These are phyloP conservation scores for Yamadazyma triangularis DNA, from an alignment of 1,139 yeast species.

Conservation along the genomic window DNA sequence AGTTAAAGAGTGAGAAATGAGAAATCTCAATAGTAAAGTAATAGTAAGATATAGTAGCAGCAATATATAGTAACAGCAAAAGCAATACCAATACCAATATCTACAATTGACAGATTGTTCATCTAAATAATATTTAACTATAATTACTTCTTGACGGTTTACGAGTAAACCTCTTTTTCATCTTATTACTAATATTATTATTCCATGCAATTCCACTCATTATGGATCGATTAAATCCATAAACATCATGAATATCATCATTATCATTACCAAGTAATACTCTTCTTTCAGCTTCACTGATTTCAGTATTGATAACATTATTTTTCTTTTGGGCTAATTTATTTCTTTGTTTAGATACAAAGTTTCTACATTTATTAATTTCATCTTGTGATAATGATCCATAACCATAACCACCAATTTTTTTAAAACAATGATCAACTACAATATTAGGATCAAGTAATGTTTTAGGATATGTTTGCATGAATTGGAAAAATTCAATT, in stretches of 20 bases:
- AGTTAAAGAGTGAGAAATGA: too few relatives aligned
- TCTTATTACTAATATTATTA: slow-evolving; percentile 46
- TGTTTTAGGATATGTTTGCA: slow-evolving; percentile 78
- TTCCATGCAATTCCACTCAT: slow-evolving; percentile 59
- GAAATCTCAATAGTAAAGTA: too few relatives aligned
- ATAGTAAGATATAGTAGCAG: too few relatives aligned
- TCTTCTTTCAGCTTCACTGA: slow-evolving; percentile 39
- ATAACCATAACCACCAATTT: slow-evolving; percentile 62
- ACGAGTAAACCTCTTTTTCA: slow-evolving; percentile 39
- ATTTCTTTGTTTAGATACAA: slow-evolving; percentile 61
- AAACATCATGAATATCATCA: slow-evolving; percentile 40
- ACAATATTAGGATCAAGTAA: slow-evolving; percentile 66
- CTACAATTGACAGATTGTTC: too few relatives aligned
- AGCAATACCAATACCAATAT: too few relatives aligned
- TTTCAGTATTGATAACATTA: slow-evolving; percentile 25
- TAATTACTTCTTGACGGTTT: slow-evolving; percentile 11
- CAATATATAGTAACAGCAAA: too few relatives aligned
- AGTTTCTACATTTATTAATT: slow-evolving; percentile 68
- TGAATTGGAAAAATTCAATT: slow-evolving; percentile 80
- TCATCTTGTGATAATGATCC: slow-evolving; percentile 80
- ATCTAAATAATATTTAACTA: too few relatives aligned
- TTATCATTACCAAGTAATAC: slow-evolving; percentile 22
- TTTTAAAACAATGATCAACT: slow-evolving; percentile 71
- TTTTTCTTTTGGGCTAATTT: slow-evolving; percentile 38
- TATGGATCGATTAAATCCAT: slow-evolving; percentile 48